Base-by-base conservation (phyloP, 164 flowering plant genomes). In the Santalum album region DNA sequence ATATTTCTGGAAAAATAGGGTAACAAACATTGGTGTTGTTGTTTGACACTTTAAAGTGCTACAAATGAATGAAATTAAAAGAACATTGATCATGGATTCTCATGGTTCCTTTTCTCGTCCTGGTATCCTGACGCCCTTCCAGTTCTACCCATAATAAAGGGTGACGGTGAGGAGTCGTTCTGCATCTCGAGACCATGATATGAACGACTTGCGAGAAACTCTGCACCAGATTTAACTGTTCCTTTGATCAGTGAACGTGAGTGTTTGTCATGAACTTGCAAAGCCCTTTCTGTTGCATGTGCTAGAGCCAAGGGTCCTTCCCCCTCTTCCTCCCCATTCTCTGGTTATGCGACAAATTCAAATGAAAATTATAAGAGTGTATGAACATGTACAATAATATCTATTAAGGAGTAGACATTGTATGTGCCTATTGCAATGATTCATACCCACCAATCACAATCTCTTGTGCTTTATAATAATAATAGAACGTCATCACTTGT, bases 41-140 rank as follows among this genome's bases (percentile, higher is more conserved):
- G n/a, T n/a, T n/a, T n/a, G n/a, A n/a, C n/a, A n/a, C n/a, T n/a
- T n/a, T n/a, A n/a, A n/a, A n/a, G n/a, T n/a, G n/a, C n/a, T n/a
- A n/a, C n/a, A n/a, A n/a, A n/a, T n/a, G n/a, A n/a, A n/a, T n/a
- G n/a, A n/a, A n/a, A n/a, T n/a, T n/a, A n/a, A n/a, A n/a, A n/a
- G n/a, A n/a, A n/a, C n/a, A 12, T 15, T 1, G 46, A 6, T 57
- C 51, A 43, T 18, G 18, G 18, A 9, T 25, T 58, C 25, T 50
- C 56, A 14, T 47, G 49, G 7, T 43, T 58, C 42, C 46, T 51
- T 36, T 59, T 83, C 76, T 91, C 98, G 35, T 78, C 76, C n/a
- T 63, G 54, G 36, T 91, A 91, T 1, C 90, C 88, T 7, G 89
- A 76, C 25, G 98, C 96, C 70, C 68, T 91, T 29, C 98, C 98